Evolutionary conservation across 2,329 filamentous ascomycete species (phyloP).

Genomic region (Stenocarpella maydis): DNA sequence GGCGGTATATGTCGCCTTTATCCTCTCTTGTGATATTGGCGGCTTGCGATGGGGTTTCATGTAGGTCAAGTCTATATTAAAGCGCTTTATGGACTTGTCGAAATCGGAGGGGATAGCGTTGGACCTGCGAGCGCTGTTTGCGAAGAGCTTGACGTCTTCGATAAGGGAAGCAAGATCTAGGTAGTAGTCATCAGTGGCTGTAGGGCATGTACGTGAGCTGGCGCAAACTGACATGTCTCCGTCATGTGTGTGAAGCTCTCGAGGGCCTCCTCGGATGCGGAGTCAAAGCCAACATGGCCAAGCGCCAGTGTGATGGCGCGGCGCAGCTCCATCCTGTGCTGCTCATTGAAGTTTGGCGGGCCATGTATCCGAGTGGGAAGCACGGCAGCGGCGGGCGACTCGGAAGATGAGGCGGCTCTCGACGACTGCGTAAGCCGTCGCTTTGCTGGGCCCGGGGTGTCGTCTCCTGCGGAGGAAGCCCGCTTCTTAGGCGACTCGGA

Average conservation of each 20-base stretch:
- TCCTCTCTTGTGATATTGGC: constrained; percentile 53
- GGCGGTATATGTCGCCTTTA: constrained; percentile 49
- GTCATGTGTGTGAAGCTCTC: constrained; percentile 64
- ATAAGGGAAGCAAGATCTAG: constrained; percentile 60
- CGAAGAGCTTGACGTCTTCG: constrained; percentile 56
- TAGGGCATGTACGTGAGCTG: neutral
- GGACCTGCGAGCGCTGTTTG: constrained; percentile 59
- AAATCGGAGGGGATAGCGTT: constrained; percentile 66
- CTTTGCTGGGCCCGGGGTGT: constrained; percentile 43
- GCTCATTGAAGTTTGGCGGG: constrained; percentile 40
- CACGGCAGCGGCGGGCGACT: constrained; percentile 19
- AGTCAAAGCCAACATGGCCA: constrained; percentile 66
- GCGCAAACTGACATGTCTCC: constrained; percentile 61
- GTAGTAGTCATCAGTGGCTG: constrained; percentile 19
- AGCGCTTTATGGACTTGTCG: constrained; percentile 58
- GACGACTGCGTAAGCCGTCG: constrained; percentile 41
- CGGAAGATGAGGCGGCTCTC: constrained; percentile 31
- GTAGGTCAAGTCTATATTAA: constrained; percentile 60
- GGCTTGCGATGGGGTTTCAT: constrained; percentile 65
- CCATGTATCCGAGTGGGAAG: constrained; percentile 18
- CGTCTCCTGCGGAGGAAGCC: constrained; percentile 43
- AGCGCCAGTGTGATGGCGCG: constrained; percentile 65
- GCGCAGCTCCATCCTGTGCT: constrained; percentile 55
- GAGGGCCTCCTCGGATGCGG: constrained; percentile 62
- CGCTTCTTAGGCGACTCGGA: constrained; percentile 44